Conservation (phyloP, 1,139 yeast genomes). For the Magnusiomyces suaveolens region DNA sequence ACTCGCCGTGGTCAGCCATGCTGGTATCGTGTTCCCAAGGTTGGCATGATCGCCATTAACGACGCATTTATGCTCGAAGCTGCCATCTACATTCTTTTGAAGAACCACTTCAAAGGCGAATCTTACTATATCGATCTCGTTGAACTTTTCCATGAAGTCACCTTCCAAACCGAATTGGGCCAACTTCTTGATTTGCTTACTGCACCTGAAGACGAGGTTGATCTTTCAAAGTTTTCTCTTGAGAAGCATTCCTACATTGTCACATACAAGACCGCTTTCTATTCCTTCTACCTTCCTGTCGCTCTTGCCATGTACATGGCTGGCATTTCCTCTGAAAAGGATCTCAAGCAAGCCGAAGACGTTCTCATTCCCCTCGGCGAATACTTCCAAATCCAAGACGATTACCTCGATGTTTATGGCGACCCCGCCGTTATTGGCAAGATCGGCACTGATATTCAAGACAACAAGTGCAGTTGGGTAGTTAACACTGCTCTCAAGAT, state of each 20-base stretch:
- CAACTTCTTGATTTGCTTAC: conserved; percentile 91
- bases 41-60: conserved; percentile 89
- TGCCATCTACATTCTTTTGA: conserved; percentile 79
- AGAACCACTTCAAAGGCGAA: conserved; percentile 77
- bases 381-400: conserved; percentile 98
- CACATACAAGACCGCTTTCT: conserved; percentile 93
- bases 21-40: conserved; percentile 78
- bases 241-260: conserved; percentile 92
- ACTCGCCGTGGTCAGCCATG: conserved; percentile 99
- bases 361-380: conserved; percentile 92
- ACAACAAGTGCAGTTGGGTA: conserved; percentile 98
- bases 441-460: conserved; percentile 97
- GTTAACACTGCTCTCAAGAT: conserved; percentile 82
- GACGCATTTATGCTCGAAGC: conserved; percentile 97
- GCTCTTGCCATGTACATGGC: conserved; percentile 93
- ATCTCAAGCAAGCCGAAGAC: conserved; percentile 79
- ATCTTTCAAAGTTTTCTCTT: conserved; percentile 75
- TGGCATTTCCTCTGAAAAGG: conserved; percentile 59
- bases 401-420: conserved; percentile 92
- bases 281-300: conserved; percentile 94
- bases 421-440: conserved; percentile 96
- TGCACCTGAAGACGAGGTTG: conserved; percentile 93
- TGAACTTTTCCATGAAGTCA: conserved; percentile 76
- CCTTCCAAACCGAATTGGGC: conserved; percentile 96
- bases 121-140: conserved; percentile 78